Evolutionary conservation across 345 rosid species (phyloP).

Genomic region (Lenwebbia sp.): DNA sequence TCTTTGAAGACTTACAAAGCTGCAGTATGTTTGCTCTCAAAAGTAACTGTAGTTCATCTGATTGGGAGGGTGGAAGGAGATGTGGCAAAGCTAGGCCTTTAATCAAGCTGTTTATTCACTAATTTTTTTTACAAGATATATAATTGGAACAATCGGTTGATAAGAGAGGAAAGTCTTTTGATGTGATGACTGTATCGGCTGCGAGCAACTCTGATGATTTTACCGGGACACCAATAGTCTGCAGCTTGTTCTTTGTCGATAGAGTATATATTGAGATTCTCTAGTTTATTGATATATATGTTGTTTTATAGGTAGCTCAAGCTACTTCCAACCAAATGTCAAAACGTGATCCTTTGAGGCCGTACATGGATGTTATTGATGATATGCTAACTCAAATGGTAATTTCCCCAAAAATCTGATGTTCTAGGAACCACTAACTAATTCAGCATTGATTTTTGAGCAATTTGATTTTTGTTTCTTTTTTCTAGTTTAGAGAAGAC

Average conservation of each 20-base stretch:
- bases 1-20: not conserved
- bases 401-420: constrained; percentile 3
- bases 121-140: not conserved
- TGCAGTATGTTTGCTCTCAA: not conserved
- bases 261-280: not conserved
- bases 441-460: not conserved
- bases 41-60: not conserved
- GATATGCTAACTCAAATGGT: constrained; percentile 85
- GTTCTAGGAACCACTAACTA: not conserved
- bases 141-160: not conserved
- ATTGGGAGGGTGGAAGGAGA: not conserved
- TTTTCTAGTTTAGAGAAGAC: constrained; percentile 72
- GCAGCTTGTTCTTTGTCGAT: not conserved
- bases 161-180: not conserved
- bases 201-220: not conserved
- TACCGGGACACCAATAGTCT: not conserved
- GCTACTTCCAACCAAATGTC: constrained; percentile 99
- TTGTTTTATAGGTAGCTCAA: constrained; percentile 70
- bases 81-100: not conserved
- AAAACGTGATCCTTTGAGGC: constrained; percentile 95
- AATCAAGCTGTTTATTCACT: not conserved
- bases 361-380: constrained; percentile 94
- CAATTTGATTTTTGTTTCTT: constrained; percentile 5
- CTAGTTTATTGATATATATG: not conserved
- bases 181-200: not conserved